Evolutionary conservation across 2,329 filamentous ascomycete species (phyloP).

Genomic region (Chaetomium sp.): DNA sequence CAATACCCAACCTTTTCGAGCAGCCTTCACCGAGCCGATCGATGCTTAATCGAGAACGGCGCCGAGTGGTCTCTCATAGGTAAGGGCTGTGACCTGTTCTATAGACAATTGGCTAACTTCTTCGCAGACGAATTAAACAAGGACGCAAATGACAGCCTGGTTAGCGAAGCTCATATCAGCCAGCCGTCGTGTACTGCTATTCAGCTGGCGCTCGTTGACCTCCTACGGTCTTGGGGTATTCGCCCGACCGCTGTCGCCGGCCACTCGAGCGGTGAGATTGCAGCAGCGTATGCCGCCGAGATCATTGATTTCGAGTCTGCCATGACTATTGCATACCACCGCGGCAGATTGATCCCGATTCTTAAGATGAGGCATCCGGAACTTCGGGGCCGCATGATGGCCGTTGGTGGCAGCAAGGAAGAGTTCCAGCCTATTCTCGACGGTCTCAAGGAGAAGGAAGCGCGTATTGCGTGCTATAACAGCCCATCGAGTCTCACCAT

Average conservation of each 20-base stretch:
- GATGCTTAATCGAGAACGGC: conserved; percentile 39
- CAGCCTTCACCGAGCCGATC: conserved; percentile 43
- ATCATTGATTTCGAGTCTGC: conserved; percentile 39
- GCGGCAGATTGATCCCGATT: conserved; percentile 45
- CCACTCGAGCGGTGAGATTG: conserved; percentile 46
- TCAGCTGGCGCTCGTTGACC: conserved; percentile 46
- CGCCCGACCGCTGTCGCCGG: conserved; percentile 38
- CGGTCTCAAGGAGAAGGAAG: conserved; percentile 25
- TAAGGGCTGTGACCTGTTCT: conserved; percentile 10
- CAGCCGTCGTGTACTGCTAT: conserved; percentile 42
- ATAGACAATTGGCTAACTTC: conserved; percentile 21
- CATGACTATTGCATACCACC: conserved; percentile 45
- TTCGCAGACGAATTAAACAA: conserved; percentile 40
- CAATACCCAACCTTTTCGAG: conserved; percentile 43
- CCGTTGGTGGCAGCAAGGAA: conserved; percentile 31
- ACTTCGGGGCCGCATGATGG: conserved; percentile 37
- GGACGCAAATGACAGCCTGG: conserved; percentile 40
- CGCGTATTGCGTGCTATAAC: conserved; percentile 36
- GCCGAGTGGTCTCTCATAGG: conserved; percentile 42
- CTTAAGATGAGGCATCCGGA: conserved; percentile 44
- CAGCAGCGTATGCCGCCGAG: conserved; percentile 47
- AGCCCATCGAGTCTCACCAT: conserved; percentile 35
- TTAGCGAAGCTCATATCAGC: conserved; percentile 45
- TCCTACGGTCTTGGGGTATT: conserved; percentile 40
- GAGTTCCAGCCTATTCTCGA: conserved; percentile 35